Base-by-base conservation (phyloP, 2,329 filamentous ascomycete species). In the Neurospora sp. region DNA sequence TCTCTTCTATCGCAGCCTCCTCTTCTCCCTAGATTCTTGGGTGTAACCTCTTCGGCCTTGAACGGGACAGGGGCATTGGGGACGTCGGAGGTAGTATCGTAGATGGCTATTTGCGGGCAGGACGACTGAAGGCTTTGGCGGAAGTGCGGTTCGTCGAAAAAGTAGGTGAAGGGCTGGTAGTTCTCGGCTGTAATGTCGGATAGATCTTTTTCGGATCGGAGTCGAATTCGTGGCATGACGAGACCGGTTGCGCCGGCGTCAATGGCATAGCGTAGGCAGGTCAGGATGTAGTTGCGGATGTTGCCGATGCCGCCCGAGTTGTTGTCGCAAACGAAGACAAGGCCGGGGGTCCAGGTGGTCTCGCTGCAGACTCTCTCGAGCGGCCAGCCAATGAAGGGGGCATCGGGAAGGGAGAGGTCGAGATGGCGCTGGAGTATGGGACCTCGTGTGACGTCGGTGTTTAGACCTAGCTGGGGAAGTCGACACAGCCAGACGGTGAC, bases 251-350 rank as follows among this genome's bases (percentile, higher is more conserved):
- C 83, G 36, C 83, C 83, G 6, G 82, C 81, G 36, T 83, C 82
- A 71, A 85, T 80, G 19, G 80, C 82, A 71, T 85, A 85, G 23
- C 83, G 81, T 28, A 85, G 71, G 69, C 83, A 85, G 8, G 82
- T 85, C 68, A 85, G 78, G 65, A 85, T 83, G 74, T 83, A 85
- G 73, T 83, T 84, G 68, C 83, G 78, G 41, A 85, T 84, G 70
- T 85, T 85, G 23, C 83, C 83, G 66, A 85, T 81, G 36, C 83
- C 83, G 2, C 83, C 83, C 3, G 82, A 82, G 74, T 85, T 85
- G 75, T 84, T 84, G 74, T 83, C 83, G 77, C 83, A 85, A 23
- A 82, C 76, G 69, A 81, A 85, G 11, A 83, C 77, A 36, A 85
- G 73, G 1, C 82, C 82, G 0, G 81, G 78, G 0, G 78, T 78